Evolutionary conservation across 257 asterid genomes (phyloP), one percentile per base, ranked within the genome.

Genomic region (Jasminum sambac): DNA sequence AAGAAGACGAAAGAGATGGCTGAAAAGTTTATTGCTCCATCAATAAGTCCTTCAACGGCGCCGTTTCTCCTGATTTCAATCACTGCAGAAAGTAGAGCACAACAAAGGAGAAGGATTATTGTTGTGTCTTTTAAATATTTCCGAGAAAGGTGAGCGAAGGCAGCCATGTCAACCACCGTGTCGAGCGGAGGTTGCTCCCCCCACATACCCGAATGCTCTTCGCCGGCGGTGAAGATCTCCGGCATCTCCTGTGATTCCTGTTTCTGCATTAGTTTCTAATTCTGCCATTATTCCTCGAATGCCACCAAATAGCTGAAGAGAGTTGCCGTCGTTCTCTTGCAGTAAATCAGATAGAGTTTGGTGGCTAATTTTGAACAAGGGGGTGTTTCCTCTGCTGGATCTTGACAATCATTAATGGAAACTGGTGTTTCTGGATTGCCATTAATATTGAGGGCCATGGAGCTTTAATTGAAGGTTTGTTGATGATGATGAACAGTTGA

Each of bases 1-100:
- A 59, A 67, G 16, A 74, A 21, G 12, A 78, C 61, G 10, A 68
- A 5, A n/a, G n/a, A n/a, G n/a, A n/a, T n/a, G n/a, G n/a, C n/a
- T n/a, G n/a, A n/a, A n/a, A n/a, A n/a, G n/a, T n/a, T n/a, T n/a
- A n/a, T n/a, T n/a, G n/a, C n/a, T n/a, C n/a, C n/a, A n/a, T n/a
- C n/a, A n/a, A n/a, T n/a, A 8, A 80, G 9, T 5, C 42, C 82
- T 66, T 80, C 69, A 21, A 58, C 68, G 0, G 75, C 63, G 0
- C 89, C 87, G 10, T 79, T 44, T 9, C 48, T 77, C 74, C 71
- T 73, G 61, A 80, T 40, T 1, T 78, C 87, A 25, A 84, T 77
- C 1, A 70, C 52, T 1, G 76, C 66, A 17, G 85, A 82, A n/a
- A 84, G 82, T 21, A 34, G 11, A 0, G 79, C 76, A 11, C 89